These are phyloP conservation scores for Favolaschia claudopus DNA, from an alignment of 768 basidiomycete genomes.

Conservation along the genomic window DNA sequence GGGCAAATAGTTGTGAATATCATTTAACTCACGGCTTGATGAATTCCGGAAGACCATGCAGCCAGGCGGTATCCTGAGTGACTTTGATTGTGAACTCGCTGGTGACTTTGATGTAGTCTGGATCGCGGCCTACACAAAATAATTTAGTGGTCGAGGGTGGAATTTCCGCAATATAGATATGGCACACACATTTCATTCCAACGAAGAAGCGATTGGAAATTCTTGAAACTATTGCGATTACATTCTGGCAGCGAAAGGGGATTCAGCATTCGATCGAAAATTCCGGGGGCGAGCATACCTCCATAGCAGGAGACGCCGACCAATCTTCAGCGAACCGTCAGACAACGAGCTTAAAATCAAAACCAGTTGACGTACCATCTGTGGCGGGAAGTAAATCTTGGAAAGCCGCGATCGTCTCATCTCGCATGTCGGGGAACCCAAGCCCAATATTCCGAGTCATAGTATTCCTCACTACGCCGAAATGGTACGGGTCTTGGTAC, in stretches of 20 bases:
- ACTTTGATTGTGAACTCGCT: slow-evolving; percentile 5
- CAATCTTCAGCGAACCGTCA: slow-evolving; percentile 2
- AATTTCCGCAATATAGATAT: too few species aligned
- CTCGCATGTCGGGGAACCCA: slow-evolving; percentile 49
- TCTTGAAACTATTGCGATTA: slow-evolving; percentile 11
- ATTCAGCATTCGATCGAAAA: too few species aligned
- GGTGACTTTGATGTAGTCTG: slow-evolving; percentile 20
- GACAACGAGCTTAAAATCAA: neutral
- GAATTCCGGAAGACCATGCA: slow-evolving; percentile 3
- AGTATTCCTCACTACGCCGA: slow-evolving; percentile 37
- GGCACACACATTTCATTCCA: slow-evolving; percentile 14
- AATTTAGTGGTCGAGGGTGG: too few species aligned
- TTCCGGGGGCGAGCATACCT: neutral
- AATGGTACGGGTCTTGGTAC: slow-evolving; percentile 38
- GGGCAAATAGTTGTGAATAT: neutral
- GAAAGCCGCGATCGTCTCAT: slow-evolving; percentile 53
- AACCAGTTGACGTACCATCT: slow-evolving; percentile 33
- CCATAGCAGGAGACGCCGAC: slow-evolving; percentile 15
- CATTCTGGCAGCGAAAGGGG: neutral
- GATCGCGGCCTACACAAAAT: slow-evolving; percentile 25
- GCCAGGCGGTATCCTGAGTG: neutral
- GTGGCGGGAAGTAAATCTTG: slow-evolving; percentile 45
- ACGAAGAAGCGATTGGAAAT: slow-evolving; percentile 18
- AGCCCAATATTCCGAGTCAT: slow-evolving; percentile 48
- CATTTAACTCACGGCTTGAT: slow-evolving; percentile 13